Percentiles rank a stretch among this genome's conserved stretches.
Evolutionary conservation across 768 basidiomycete species (phyloP).

Genomic region (Psilocybe cubensis): DNA sequence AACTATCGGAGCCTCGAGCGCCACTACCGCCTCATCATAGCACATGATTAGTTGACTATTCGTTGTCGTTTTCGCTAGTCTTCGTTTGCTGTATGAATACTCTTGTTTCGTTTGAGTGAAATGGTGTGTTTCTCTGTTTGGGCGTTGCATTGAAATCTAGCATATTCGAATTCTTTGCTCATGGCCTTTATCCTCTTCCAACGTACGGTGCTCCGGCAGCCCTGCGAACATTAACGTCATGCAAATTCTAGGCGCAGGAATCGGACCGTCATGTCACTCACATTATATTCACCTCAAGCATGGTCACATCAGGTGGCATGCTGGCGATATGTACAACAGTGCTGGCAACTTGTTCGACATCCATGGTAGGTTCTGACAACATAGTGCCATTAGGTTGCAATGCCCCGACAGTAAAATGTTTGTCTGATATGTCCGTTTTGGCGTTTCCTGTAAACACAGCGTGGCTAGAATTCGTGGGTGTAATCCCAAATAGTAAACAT

Average conservation of each 20-base stretch:
- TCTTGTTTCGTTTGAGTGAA: background rate
- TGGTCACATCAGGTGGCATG: constrained; percentile 69
- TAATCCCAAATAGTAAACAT: background rate
- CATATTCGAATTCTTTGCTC: background rate
- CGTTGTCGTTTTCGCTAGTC: background rate
- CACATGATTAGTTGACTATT: background rate
- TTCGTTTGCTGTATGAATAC: background rate
- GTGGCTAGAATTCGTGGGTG: background rate
- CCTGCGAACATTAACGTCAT: constrained; percentile 18
- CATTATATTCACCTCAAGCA: constrained; percentile 79
- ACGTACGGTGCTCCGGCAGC: constrained; percentile 32
- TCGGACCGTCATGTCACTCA: constrained; percentile 26
- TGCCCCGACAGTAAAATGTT: constrained; percentile 47
- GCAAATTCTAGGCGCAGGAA: background rate
- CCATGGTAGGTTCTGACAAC: constrained; percentile 65
- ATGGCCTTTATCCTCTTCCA: constrained; percentile 28
- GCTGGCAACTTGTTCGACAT: constrained; percentile 72
- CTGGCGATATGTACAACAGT: constrained; percentile 73
- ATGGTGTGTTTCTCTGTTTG: background rate
- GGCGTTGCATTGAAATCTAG: background rate
- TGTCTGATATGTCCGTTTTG: constrained; percentile 57
- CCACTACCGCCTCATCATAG: constrained; percentile 26
- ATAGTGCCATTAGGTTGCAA: constrained; percentile 71
- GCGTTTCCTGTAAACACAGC: constrained; percentile 60
- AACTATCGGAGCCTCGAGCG: constrained; percentile 47